Conservation (phyloP, 768 basidiomycete genomes). For the Amanita phalloides region DNA sequence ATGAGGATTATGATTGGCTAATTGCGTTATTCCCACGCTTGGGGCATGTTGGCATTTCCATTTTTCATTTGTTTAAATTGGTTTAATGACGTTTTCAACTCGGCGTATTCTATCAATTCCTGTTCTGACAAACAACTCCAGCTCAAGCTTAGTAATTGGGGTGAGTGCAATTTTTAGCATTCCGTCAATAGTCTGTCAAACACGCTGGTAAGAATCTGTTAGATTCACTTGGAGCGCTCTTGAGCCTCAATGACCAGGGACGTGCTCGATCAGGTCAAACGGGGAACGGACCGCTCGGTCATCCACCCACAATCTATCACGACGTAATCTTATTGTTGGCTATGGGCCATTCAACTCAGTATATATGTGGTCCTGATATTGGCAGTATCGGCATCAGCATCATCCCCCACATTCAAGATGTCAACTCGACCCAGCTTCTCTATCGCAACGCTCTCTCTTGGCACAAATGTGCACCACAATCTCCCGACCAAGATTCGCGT, state of each 20-base stretch:
- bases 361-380: background rate
- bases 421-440: conserved; percentile 7
- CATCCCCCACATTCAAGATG: background rate
- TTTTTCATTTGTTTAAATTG: too few relatives aligned
- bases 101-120: background rate
- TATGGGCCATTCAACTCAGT: background rate
- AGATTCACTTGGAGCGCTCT: too few relatives aligned
- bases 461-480: conserved; percentile 17
- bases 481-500: conserved; percentile 19
- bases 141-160: background rate
- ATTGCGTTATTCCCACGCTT: too few relatives aligned
- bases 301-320: background rate
- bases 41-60: too few relatives aligned
- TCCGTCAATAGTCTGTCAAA: too few relatives aligned
- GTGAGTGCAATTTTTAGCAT: background rate
- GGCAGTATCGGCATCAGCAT: background rate
- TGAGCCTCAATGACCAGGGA: too few relatives aligned
- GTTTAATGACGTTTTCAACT: background rate
- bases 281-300: too few relatives aligned
- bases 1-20: too few relatives aligned
- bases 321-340: background rate
- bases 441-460: conserved; percentile 18
- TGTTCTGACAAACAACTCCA: background rate
- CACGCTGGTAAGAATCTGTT: too few relatives aligned
- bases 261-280: too few relatives aligned